Base-by-base conservation (phyloP, 106 monocot genomes). In the Narthecium ossifragum region DNA sequence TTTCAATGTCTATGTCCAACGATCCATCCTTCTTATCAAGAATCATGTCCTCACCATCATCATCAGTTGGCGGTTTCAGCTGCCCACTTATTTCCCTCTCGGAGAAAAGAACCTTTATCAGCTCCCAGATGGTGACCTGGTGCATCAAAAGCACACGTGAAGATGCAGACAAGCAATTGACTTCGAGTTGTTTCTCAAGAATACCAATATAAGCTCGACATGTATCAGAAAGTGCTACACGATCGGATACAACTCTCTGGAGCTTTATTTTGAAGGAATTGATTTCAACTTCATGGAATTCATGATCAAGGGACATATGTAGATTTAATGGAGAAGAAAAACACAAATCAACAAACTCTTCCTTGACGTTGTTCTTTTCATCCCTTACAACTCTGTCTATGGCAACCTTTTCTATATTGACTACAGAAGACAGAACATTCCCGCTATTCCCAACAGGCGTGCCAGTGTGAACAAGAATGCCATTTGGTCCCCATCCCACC, bases 401-500 rank as follows among this genome's bases (percentile, higher is more conserved):
- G 8, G 90, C 87, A 71, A 98, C 76, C 57, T 79, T 87, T 51
- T 91, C 87, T 49, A 98, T 29, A 33, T 74, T 69, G 40, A 98
- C 70, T 5, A 85, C 49, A 73, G 98, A 98, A 58, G 98, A 98
- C 61, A 98, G 67, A 15, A 68, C 73, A 41, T 8, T 63, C 36
- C 74, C 63, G 23, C 61, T 52, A 22, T 57, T 74, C 33, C 79
- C 55, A 31, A 91, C 76, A 21, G 87, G 87, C 21, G 79, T 79
- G 28, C 98, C 98, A 49, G 76, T 45, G 51, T 98, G 98, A 55
- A 98, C 81, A 71, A 98, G 84, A 20, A 86, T 40, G 26, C 91
- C 98, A 77, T 98, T 91, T 45, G 98, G 98, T 50, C 98, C 98
- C 98, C 91, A 98, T 17, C 98, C 98, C 36, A 87, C 87, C 64